phyloP scores from a whole-genome alignment of 768 basidiomycete species.

The Mrakia blollopis region DNA sequence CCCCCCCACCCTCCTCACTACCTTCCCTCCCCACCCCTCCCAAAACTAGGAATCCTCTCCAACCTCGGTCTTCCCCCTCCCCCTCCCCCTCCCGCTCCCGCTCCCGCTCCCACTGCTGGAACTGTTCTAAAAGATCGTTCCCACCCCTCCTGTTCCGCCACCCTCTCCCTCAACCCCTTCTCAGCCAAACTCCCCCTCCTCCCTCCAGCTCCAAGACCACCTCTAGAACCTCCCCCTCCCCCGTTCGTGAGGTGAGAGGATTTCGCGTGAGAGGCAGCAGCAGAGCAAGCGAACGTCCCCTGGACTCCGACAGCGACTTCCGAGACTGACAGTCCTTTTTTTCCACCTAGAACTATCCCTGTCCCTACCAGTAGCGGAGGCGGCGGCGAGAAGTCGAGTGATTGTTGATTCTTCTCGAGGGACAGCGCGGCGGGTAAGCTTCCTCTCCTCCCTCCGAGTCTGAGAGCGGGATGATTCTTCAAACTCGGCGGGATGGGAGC shows the following conservation, averaged over 20 bases:
- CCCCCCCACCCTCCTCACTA: not conserved
- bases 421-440: not conserved
- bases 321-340: not conserved
- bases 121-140: too few species aligned
- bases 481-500: not conserved
- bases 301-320: not conserved
- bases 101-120: not conserved
- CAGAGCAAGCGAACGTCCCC: too few species aligned
- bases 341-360: not conserved
- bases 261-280: too few species aligned
- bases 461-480: not conserved
- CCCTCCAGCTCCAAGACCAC: not conserved
- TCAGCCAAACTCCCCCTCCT: constrained; percentile 1
- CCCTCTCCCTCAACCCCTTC: not conserved
- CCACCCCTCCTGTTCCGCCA: not conserved
- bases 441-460: not conserved
- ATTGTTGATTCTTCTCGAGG: too few species aligned
- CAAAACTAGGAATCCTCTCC: constrained; percentile 14
- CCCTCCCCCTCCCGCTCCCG: not conserved
- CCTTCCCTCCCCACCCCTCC: not conserved
- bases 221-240: not conserved
- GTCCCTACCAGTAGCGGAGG: not conserved
- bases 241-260: too few species aligned
- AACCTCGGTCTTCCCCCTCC: not conserved
- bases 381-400: not conserved